Conservation (phyloP, 805 yeast genomes). For the Komagataella pastoris region DNA sequence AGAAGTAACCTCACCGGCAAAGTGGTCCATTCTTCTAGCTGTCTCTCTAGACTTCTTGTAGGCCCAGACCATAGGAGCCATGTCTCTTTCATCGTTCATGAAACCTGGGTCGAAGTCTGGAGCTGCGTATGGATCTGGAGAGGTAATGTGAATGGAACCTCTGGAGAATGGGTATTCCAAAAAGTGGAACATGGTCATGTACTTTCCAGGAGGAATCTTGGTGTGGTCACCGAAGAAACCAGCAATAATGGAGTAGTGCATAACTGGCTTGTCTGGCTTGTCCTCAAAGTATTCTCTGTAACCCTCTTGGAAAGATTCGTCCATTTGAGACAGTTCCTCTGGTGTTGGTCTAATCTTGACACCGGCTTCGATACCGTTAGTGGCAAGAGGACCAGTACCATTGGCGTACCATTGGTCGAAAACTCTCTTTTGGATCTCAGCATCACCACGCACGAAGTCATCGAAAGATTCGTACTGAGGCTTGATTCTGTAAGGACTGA, state of each 20-base stretch:
- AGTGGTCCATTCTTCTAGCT: slow-evolving; percentile 15
- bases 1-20: slow-evolving; percentile 16
- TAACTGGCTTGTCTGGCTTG: slow-evolving; percentile 17
- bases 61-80: slow-evolving; percentile 18
- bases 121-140: slow-evolving; percentile 13
- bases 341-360: slow-evolving; percentile 17
- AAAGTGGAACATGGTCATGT: slow-evolving; percentile 16
- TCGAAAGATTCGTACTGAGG: slow-evolving; percentile 15
- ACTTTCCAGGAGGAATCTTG: slow-evolving; percentile 15
- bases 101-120: slow-evolving; percentile 17
- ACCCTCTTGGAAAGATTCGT: slow-evolving; percentile 11
- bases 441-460: slow-evolving; percentile 16
- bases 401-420: slow-evolving; percentile 17
- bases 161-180: slow-evolving; percentile 18
- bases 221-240: slow-evolving; percentile 19
- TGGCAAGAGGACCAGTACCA: slow-evolving; percentile 17
- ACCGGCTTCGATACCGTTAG: slow-evolving; percentile 18
- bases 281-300: slow-evolving; percentile 13
- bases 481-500: slow-evolving; percentile 15
- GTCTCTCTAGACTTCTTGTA: slow-evolving; percentile 17
- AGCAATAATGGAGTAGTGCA: slow-evolving; percentile 16
- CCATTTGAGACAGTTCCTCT: slow-evolving; percentile 14
- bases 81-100: slow-evolving; percentile 15
- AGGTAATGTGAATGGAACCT: slow-evolving; percentile 12
- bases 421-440: slow-evolving; percentile 12